A percentile compares a stretch with the other conserved stretches of the same genome.
These are phyloP conservation scores for Ceratobasidium sp. DNA, from an alignment of 1,284 basidiomycete species.

Conservation along the genomic window DNA sequence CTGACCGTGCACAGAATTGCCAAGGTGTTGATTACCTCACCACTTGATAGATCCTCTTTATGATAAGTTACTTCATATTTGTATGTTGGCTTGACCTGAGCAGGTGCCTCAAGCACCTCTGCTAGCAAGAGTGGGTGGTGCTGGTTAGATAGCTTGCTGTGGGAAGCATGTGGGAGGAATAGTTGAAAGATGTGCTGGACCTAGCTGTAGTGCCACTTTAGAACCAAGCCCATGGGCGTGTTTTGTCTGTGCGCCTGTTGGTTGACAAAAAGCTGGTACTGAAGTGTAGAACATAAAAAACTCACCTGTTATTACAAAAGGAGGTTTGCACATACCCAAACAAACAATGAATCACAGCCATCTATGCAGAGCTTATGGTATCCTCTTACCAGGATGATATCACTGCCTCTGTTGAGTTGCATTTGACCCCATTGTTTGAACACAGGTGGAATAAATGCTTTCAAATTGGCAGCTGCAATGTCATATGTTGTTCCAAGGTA, in stretches of 20 bases:
- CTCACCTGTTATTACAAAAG: background rate
- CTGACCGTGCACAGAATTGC: conserved; percentile 42
- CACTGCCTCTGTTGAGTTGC: background rate
- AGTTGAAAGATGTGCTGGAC: conserved; percentile 44
- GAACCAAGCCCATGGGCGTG: background rate
- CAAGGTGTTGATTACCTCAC: conserved; percentile 39
- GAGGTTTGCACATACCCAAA: background rate
- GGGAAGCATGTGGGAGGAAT: conserved; percentile 35
- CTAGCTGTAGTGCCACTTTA: conserved; percentile 42
- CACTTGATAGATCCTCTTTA: background rate
- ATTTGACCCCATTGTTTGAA: background rate
- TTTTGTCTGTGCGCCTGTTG: background rate
- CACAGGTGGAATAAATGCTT: background rate
- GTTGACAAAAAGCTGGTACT: background rate
- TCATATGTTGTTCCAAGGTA: background rate
- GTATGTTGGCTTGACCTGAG: background rate
- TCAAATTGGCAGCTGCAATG: background rate
- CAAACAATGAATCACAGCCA: background rate
- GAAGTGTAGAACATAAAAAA: background rate
- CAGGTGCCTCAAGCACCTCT: conserved; percentile 5
- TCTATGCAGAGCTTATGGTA: background rate
- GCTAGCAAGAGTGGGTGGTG: conserved; percentile 35
- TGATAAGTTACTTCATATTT: conserved; percentile 23
- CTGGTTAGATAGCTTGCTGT: conserved; percentile 40
- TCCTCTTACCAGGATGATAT: background rate